Percentiles rank a stretch among this genome's conserved stretches.
Evolutionary conservation across 257 asterid species (phyloP).

Genomic region (Solanum pimpinellifolium): DNA sequence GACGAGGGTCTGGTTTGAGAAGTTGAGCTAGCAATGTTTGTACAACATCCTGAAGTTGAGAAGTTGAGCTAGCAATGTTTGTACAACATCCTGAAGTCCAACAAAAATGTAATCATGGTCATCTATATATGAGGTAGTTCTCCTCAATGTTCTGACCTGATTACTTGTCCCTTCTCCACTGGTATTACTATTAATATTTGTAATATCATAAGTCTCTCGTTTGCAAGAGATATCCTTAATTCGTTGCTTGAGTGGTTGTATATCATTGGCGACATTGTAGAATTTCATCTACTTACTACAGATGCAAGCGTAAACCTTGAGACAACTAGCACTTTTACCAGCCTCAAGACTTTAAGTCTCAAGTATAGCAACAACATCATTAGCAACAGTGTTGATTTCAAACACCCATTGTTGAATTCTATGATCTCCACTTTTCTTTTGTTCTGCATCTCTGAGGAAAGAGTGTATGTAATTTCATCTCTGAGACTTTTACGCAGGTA

Average conservation of each 20-base stretch:
- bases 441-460: neutral
- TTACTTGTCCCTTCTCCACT: neutral
- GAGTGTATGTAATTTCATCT: no score
- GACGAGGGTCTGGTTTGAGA: neutral
- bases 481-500: no score
- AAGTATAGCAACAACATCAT: neutral
- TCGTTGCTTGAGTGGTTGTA: no score
- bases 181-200: neutral
- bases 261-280: no score
- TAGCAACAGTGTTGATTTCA: neutral
- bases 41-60: neutral
- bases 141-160: neutral
- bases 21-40: neutral
- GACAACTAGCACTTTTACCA: neutral
- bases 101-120: neutral
- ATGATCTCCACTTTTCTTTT: accelerated
- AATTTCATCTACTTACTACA: no score
- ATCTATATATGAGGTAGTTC: neutral
- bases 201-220: neutral
- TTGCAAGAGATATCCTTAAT: neutral
- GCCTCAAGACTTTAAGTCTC: neutral
- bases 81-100: neutral
- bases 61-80: neutral
- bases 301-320: no score
- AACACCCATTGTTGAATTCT: neutral